phyloP scores from a whole-genome alignment of 768 basidiomycete species.

The Suillus cothurnatus region DNA sequence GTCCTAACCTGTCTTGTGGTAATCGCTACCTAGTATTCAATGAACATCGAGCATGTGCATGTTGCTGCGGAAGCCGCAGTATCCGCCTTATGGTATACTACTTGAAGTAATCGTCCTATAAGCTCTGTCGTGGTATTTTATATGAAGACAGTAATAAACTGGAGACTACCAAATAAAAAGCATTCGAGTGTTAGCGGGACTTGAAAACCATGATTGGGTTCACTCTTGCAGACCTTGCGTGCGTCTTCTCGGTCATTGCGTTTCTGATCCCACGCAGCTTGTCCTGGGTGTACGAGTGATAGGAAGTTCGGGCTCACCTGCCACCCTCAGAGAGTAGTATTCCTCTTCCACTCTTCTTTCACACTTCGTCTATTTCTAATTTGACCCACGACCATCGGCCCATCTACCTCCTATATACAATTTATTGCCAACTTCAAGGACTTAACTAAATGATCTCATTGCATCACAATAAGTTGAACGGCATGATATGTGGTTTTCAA shows the following conservation, averaged over 20 bases:
- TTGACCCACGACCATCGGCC: too few species aligned
- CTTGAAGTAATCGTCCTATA: too few species aligned
- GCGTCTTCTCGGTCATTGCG: too few species aligned
- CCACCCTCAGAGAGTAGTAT: not conserved
- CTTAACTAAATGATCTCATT: not conserved
- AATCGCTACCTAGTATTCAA: not conserved
- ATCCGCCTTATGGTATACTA: too few species aligned
- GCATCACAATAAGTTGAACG: not conserved
- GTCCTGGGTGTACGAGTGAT: too few species aligned
- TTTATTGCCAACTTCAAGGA: not conserved
- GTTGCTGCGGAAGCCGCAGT: not conserved
- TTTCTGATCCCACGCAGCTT: not conserved
- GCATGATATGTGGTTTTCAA: not conserved
- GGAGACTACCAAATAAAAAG: too few species aligned
- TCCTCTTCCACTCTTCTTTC: not conserved
- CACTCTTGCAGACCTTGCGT: too few species aligned
- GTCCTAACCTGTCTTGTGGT: not conserved
- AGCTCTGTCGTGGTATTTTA: too few species aligned
- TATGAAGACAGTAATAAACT: too few species aligned
- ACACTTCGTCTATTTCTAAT: too few species aligned
- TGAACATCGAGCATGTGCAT: not conserved
- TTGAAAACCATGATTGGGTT: too few species aligned
- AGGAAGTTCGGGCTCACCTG: not conserved
- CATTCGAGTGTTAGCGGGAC: too few species aligned
- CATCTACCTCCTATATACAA: not conserved